Percentiles rank a stretch among this genome's conserved stretches.
Evolutionary conservation across 2,329 filamentous ascomycete species (phyloP).

Genomic region (Huntiella moniliformis): DNA sequence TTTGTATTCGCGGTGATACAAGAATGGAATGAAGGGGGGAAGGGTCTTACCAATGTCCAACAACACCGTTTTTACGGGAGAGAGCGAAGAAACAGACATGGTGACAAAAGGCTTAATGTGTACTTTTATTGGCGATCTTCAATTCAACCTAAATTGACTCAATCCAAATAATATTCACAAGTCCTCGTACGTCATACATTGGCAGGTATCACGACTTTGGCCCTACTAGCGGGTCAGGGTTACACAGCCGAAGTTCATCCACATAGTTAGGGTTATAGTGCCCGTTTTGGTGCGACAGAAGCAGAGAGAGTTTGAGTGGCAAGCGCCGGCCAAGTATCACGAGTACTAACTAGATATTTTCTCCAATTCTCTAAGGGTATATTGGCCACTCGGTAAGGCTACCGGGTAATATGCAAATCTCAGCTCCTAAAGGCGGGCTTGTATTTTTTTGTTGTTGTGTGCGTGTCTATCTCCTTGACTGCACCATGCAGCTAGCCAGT

Average conservation of each 20-base stretch:
- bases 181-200: neutral
- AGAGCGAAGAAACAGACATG: neutral
- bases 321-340: neutral
- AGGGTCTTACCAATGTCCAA: conserved; percentile 38
- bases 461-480: no score
- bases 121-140: neutral
- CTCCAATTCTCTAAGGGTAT: neutral
- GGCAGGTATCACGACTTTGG: neutral
- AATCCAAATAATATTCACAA: neutral
- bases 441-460: no score
- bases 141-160: neutral
- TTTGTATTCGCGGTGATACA: no score
- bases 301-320: neutral
- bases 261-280: neutral
- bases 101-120: neutral
- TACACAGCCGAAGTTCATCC: conserved; percentile 4
- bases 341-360: neutral
- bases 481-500: no score
- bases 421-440: neutral
- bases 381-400: neutral
- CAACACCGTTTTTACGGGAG: conserved; percentile 27
- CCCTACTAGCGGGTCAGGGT: neutral
- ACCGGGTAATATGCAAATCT: neutral
- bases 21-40: no score
- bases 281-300: no score